Evolutionary conservation across 306 rosid genomes (phyloP), one percentile per base, ranked within the genome.

Genomic region (Inga leiocalycina): DNA sequence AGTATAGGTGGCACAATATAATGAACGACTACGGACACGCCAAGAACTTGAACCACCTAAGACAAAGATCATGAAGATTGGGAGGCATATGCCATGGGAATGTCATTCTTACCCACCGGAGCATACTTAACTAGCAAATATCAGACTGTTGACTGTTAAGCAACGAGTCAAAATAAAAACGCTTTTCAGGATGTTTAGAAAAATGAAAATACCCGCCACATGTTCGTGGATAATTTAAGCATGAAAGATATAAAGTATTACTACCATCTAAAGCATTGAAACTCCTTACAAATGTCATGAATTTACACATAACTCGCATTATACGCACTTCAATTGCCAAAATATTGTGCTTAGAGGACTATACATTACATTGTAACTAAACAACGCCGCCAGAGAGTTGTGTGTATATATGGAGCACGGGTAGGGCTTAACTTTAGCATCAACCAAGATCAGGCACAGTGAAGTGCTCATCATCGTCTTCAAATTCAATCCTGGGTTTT

Each of bases 381-480:
- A 78, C 67, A 79, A 56, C 48, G 75, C 77, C 76, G 46, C 43
- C 8, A 76, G 68, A 75, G 71, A 10, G 68, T 45, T 6, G 10
- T 3, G 15, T 3, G 15, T 37, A 1, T 39, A 39, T 48, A 46
- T 6, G 17, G 10, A 51, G 64, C 65, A 52, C 10, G 70, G 30
- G 77, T 37, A 37, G 30, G 2, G 39, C 30, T 68, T 68, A 17
- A 19, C 45, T 67, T 67, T n/a, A 61, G 48, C 48, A 82, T 91
- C 77, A 85, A 3, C 98, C 98, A 76, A 95, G 97, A 88, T 95
- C 98, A 56, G 98, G 98, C 68, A 95, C 98, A 0, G 87, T 92
- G 75, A 92, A 93, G 81, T 82, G 87, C 91, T 93, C 98, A 87
- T 95, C 98, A 20, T 92, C 95, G 30, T 96, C 99, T 15, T 96